These are phyloP conservation scores for Holtermannia corniformis DNA, from an alignment of 768 basidiomycete species.

Conservation along the genomic window DNA sequence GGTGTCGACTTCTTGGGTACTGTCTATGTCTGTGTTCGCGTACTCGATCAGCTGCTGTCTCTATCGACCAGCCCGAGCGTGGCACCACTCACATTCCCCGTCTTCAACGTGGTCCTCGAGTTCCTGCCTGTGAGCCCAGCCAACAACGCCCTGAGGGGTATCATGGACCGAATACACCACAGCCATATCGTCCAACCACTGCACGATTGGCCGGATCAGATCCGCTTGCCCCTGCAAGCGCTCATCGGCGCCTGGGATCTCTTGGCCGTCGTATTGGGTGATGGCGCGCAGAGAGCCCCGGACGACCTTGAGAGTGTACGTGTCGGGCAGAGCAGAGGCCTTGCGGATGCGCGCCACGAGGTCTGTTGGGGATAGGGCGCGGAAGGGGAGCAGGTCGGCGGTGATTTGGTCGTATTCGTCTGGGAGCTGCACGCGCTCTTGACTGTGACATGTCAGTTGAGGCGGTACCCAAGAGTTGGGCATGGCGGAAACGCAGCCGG, in stretches of 20 bases:
- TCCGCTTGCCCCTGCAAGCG: slow-evolving; percentile 24
- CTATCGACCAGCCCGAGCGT: too few species aligned
- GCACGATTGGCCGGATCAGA: slow-evolving; percentile 15
- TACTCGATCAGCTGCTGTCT: neutral
- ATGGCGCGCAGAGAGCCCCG: slow-evolving; percentile 16
- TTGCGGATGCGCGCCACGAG: slow-evolving; percentile 10
- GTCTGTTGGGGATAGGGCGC: slow-evolving; percentile 25
- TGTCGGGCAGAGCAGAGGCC: slow-evolving; percentile 11
- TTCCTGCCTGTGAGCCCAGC: slow-evolving; percentile 23
- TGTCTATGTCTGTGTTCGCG: slow-evolving; percentile 13
- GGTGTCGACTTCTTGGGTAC: slow-evolving; percentile 17
- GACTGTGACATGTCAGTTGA: slow-evolving; percentile 6
- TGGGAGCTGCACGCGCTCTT: slow-evolving; percentile 30
- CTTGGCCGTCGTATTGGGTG: slow-evolving; percentile 2
- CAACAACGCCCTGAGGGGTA: slow-evolving; percentile 21
- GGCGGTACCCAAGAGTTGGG: too few species aligned
- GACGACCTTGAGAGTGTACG: slow-evolving; percentile 19
- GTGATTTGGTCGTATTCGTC: slow-evolving; percentile 37
- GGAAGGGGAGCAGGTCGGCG: slow-evolving; percentile 28
- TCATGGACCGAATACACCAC: slow-evolving; percentile 33
- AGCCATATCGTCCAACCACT: slow-evolving; percentile 20
- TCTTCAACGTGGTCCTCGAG: slow-evolving; percentile 18
- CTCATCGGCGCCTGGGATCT: slow-evolving; percentile 19
- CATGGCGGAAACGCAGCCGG: neutral
- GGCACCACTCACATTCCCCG: slow-evolving; percentile 27